These are phyloP conservation scores for Chaetomiaceae sp. DNA, from an alignment of 2,329 filamentous ascomycete species.

Conservation along the genomic window DNA sequence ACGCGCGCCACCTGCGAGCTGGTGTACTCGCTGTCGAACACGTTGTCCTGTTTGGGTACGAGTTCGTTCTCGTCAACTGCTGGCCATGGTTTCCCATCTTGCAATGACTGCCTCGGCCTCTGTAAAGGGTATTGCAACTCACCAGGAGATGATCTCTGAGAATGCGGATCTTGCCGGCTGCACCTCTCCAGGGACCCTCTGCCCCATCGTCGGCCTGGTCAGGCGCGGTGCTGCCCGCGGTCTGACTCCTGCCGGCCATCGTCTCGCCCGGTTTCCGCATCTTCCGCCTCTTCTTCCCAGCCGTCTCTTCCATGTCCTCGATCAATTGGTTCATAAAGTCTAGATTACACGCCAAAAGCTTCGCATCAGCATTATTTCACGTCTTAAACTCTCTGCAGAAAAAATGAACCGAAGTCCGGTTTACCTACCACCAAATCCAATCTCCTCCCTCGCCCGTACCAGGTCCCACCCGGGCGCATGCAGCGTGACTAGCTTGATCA, in stretches of 20 bases:
- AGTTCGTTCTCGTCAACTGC: neutral
- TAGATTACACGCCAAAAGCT: neutral
- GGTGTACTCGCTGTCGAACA: constrained; percentile 9
- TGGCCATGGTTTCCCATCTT: too few relatives aligned
- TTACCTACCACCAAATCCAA: constrained; percentile 27
- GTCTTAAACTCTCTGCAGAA: too few relatives aligned
- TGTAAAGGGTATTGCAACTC: neutral
- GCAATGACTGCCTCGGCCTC: neutral
- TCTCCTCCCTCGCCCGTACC: constrained; percentile 30
- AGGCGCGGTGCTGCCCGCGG: neutral
- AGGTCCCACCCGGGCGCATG: constrained; percentile 43
- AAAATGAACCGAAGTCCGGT: neutral
- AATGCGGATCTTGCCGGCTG: constrained; percentile 16
- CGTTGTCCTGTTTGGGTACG: constrained; percentile 6
- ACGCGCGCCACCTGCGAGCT: constrained; percentile 9
- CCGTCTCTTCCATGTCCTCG: constrained; percentile 26
- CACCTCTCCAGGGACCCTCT: constrained; percentile 14
- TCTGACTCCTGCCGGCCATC: neutral
- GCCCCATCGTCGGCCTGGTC: constrained; percentile 8
- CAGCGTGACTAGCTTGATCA: constrained; percentile 42
- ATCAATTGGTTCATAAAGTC: constrained; percentile 28
- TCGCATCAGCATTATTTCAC: neutral
- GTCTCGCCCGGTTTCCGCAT: neutral
- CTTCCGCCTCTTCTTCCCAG: constrained; percentile 24
- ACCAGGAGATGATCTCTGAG: constrained; percentile 11